phyloP scores from a whole-genome alignment of 257 asterid genomes.

The Fraxinus anomala region DNA sequence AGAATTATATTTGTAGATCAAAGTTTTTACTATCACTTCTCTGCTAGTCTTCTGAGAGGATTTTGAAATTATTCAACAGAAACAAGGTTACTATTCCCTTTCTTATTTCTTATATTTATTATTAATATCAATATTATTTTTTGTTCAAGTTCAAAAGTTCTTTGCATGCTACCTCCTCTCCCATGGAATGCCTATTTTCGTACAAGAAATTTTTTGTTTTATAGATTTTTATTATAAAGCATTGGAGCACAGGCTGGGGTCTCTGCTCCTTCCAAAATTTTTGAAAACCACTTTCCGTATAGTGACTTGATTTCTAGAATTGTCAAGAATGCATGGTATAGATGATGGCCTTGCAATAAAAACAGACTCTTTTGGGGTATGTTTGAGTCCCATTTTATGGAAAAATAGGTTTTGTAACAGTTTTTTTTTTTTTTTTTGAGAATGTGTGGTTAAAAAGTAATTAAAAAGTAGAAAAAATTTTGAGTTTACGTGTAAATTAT shows the following conservation, averaged over 20 bases:
- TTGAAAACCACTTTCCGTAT: background rate
- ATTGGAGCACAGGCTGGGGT: background rate
- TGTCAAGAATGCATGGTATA: background rate
- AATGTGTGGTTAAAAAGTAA: too few relatives aligned
- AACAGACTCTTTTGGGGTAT: background rate
- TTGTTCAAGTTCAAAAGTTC: background rate
- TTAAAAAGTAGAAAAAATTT: too few relatives aligned
- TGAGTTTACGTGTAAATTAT: too few relatives aligned
- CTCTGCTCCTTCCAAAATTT: background rate
- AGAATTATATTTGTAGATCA: background rate
- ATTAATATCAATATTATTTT: too few relatives aligned
- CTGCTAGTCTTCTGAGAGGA: background rate
- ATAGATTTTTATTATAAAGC: background rate
- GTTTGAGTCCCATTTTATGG: too few relatives aligned
- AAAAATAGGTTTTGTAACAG: too few relatives aligned
- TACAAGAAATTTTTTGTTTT: background rate
- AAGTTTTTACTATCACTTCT: background rate
- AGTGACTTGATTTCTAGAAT: background rate
- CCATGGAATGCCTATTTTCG: background rate
- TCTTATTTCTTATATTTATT: background rate
- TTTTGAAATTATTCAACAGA: background rate
- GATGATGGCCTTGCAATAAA: background rate
- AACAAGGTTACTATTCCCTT: background rate
- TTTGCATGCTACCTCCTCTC: background rate
- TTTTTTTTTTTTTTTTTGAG: too few relatives aligned